A percentile compares a stretch with the other conserved stretches of the same genome.
phyloP scores from a whole-genome alignment of 2,329 filamentous ascomycete species.

The Phialocephala sp. region DNA sequence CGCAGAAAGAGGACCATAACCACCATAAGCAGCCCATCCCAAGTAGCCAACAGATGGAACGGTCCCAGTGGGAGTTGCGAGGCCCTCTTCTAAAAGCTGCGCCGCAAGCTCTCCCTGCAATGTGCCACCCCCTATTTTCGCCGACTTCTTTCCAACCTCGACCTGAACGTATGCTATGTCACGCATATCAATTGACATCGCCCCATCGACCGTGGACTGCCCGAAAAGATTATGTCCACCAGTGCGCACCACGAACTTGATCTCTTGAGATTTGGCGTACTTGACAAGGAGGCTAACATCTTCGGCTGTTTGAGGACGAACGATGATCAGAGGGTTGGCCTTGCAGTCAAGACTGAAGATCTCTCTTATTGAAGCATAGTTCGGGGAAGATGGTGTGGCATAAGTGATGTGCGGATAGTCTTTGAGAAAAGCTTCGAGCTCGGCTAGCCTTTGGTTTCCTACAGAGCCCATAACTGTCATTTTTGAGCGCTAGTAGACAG shows the following conservation, averaged over 20 bases:
- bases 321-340: conserved; percentile 32
- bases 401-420: conserved; percentile 22
- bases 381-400: conserved; percentile 22
- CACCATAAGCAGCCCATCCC: conserved; percentile 46
- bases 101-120: conserved; percentile 40
- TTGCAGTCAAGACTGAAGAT: conserved; percentile 25
- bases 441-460: conserved; percentile 9
- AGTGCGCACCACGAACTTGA: conserved; percentile 38
- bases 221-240: conserved; percentile 47
- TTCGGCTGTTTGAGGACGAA: conserved; percentile 37
- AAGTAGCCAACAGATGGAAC: conserved; percentile 43
- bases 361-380: conserved; percentile 22
- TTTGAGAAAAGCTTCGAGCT: conserved; percentile 23
- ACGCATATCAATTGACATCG: conserved; percentile 47
- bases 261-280: conserved; percentile 27
- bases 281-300: conserved; percentile 38
- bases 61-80: conserved; percentile 40
- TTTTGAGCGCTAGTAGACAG: not conserved
- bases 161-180: conserved; percentile 44
- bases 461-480: not conserved
- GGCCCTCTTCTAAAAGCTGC: conserved; percentile 39
- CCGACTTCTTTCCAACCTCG: conserved; percentile 39
- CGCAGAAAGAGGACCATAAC: conserved; percentile 43
- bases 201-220: conserved; percentile 40
- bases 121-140: conserved; percentile 46